phyloP scores from a whole-genome alignment of 441 rosid genomes.

The Aleurites moluccanus region DNA sequence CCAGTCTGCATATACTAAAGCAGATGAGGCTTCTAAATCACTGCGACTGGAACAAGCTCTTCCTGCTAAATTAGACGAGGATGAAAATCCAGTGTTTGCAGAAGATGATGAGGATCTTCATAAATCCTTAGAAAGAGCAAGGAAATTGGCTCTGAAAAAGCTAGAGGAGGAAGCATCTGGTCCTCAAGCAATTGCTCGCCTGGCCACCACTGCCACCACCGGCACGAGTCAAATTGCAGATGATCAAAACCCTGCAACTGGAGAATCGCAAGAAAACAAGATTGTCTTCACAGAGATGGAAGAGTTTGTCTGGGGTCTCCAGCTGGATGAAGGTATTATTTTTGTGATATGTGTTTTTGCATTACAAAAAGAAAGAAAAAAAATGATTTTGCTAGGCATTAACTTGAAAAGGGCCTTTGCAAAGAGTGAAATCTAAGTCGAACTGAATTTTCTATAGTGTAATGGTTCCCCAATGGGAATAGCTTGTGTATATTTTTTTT shows the following conservation, averaged over 20 bases:
- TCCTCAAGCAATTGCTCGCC: constrained; percentile 70
- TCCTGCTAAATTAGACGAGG: constrained; percentile 53
- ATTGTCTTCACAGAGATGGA: constrained; percentile 94
- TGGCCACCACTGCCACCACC: constrained; percentile 47
- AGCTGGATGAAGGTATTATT: constrained; percentile 70
- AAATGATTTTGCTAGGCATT: background rate
- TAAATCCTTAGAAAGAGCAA: constrained; percentile 78
- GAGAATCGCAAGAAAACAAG: constrained; percentile 73
- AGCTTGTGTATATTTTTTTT: background rate
- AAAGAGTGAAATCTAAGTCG: background rate
- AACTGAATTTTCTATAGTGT: background rate
- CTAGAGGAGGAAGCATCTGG: constrained; percentile 61
- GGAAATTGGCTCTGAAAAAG: constrained; percentile 79
- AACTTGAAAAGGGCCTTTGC: background rate
- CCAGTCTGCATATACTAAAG: constrained; percentile 75
- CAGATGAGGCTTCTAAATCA: constrained; percentile 85
- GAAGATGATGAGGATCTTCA: constrained; percentile 84
- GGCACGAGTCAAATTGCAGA: constrained; percentile 43
- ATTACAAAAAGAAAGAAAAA: background rate
- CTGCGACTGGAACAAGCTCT: constrained; percentile 63
- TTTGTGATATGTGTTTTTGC: background rate
- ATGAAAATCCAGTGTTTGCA: constrained; percentile 54
- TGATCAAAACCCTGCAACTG: constrained; percentile 43
- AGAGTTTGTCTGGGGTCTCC: constrained; percentile 93
- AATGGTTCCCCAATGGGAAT: background rate